Percentiles rank a stretch among this genome's conserved stretches.
Evolutionary conservation across 2,329 filamentous ascomycete genomes (phyloP).

Genomic region (Monosporascus sp.): DNA sequence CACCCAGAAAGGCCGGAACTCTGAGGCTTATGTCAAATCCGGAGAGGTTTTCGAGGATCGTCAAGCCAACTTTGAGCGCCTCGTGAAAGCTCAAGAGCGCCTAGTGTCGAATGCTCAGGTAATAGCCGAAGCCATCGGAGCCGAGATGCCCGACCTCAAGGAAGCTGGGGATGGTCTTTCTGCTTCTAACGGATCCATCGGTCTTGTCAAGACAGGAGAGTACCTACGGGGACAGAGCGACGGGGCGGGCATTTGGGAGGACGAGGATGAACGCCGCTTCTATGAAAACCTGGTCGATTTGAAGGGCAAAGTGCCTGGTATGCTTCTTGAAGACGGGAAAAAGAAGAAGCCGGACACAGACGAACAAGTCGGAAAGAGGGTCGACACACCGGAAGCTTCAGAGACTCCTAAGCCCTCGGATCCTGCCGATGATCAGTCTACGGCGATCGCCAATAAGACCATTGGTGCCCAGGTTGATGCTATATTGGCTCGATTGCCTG

Average conservation of each 20-base stretch:
- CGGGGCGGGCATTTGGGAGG: slow-evolving; percentile 94
- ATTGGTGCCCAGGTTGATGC: slow-evolving; percentile 96
- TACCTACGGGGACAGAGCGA: slow-evolving; percentile 88
- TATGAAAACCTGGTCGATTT: slow-evolving; percentile 96
- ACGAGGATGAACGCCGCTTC: slow-evolving; percentile 95
- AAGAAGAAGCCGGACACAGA: slow-evolving; percentile 85
- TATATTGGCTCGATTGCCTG: slow-evolving; percentile 79
- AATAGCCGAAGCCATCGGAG: slow-evolving; percentile 79
- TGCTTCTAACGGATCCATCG: slow-evolving; percentile 71
- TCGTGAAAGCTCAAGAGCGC: slow-evolving; percentile 86
- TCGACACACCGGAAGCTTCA: slow-evolving; percentile 47
- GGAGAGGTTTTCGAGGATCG: slow-evolving; percentile 97
- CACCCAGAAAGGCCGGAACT: slow-evolving; percentile 86
- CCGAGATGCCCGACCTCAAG: slow-evolving; percentile 89
- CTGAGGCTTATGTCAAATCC: slow-evolving; percentile 96
- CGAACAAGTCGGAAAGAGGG: slow-evolving; percentile 75
- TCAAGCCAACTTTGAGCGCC: slow-evolving; percentile 92
- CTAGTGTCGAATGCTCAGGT: slow-evolving; percentile 86
- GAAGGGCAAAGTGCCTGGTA: slow-evolving; percentile 90
- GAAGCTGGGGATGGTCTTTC: slow-evolving; percentile 69
- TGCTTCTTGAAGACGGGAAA: slow-evolving; percentile 87
- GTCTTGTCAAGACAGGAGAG: slow-evolving; percentile 88
- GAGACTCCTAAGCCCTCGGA: slow-evolving; percentile 46
- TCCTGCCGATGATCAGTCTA: slow-evolving; percentile 74
- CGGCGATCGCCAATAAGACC: slow-evolving; percentile 94